These are phyloP conservation scores for Phytophthora colocasiae DNA, from an alignment of 352 stramenopile genomes.

Conservation along the genomic window DNA sequence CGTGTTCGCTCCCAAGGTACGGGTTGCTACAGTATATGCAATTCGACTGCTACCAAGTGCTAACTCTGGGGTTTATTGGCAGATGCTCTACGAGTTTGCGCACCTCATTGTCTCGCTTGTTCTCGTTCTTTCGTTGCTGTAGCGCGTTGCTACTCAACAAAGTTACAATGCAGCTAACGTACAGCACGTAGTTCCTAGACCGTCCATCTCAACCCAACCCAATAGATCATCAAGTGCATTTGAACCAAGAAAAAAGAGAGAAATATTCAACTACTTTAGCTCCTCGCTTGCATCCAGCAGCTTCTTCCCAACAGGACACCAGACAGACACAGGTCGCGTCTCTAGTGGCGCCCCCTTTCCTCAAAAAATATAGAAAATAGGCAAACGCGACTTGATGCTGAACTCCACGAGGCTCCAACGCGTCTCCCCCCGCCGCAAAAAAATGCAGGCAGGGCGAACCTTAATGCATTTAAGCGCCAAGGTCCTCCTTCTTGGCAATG, in stretches of 20 bases:
- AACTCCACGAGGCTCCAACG: constrained; percentile 39
- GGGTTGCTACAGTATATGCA: not conserved
- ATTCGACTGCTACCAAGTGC: too few relatives aligned
- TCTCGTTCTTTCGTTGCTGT: constrained; percentile 20
- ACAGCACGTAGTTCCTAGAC: too few relatives aligned
- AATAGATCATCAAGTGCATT: not conserved
- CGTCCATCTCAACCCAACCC: not conserved
- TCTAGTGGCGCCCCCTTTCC: constrained; percentile 34
- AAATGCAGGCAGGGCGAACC: constrained; percentile 20
- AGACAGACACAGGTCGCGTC: constrained; percentile 18
- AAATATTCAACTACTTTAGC: constrained; percentile 55
- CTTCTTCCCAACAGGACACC: constrained; percentile 37
- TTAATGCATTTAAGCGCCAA: constrained; percentile 47
- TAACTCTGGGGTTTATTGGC: constrained; percentile 13
- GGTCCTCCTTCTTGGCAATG: constrained; percentile 97
- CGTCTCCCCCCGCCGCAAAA: constrained; percentile 25
- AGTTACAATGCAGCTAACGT: too few relatives aligned
- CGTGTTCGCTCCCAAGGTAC: constrained; percentile 91
- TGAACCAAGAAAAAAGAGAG: constrained; percentile 43
- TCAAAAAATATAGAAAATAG: constrained; percentile 57
- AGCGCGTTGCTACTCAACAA: too few relatives aligned
- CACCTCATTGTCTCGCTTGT: constrained; percentile 50
- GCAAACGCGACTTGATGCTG: constrained; percentile 53
- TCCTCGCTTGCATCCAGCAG: constrained; percentile 39
- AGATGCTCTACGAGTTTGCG: constrained; percentile 85